Conservation (phyloP, 2,329 filamentous ascomycete genomes). For the Dothideomycetidae sp. region DNA sequence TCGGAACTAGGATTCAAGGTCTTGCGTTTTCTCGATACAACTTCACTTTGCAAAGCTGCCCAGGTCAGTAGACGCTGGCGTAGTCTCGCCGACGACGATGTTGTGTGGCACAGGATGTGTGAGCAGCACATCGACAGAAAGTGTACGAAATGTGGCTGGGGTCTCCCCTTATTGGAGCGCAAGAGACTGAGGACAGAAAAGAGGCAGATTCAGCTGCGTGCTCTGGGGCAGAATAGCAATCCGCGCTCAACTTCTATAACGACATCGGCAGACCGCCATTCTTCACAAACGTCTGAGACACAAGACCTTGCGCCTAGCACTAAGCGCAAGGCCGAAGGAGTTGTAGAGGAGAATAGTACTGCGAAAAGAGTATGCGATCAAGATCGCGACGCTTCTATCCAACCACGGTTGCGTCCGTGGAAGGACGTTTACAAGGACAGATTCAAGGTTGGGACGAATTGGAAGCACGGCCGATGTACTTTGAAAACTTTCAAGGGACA, state of each 20-base stretch:
- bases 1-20: conserved; percentile 88
- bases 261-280: conserved; percentile 28
- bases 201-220: conserved; percentile 62
- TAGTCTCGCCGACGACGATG: conserved; percentile 83
- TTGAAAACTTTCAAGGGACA: conserved; percentile 76
- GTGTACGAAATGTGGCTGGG: conserved; percentile 92
- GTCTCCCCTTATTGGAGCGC: conserved; percentile 73
- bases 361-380: conserved; percentile 24
- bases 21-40: conserved; percentile 80
- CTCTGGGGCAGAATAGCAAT: conserved; percentile 43
- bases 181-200: conserved; percentile 80
- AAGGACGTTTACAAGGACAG: conserved; percentile 94
- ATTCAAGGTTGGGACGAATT: conserved; percentile 92
- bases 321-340: conserved; percentile 11
- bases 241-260: conserved; percentile 39
- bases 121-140: conserved; percentile 92
- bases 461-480: conserved; percentile 85
- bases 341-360: not conserved
- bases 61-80: conserved; percentile 87
- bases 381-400: conserved; percentile 22
- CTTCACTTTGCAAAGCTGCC: conserved; percentile 86
- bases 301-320: conserved; percentile 9
- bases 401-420: conserved; percentile 54
- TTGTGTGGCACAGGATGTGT: conserved; percentile 97
- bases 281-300: not conserved